phyloP scores from a whole-genome alignment of 2,329 filamentous ascomycete species.

The Dactylellina sp. region DNA sequence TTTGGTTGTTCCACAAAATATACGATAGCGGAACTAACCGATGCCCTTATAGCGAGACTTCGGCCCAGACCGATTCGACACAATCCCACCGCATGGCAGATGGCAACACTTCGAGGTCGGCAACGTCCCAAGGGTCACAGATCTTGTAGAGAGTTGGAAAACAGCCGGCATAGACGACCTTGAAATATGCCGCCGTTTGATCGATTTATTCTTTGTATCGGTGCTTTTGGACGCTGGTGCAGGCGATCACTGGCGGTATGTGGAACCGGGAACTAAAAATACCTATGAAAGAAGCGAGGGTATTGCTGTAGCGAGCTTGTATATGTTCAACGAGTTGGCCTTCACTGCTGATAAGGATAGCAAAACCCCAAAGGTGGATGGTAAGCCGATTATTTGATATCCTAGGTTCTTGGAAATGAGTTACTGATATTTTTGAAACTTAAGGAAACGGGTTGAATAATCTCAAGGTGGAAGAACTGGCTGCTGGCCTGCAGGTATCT shows the following conservation, averaged over 20 bases:
- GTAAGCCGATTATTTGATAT: conserved; percentile 84
- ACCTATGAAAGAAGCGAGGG: conserved; percentile 88
- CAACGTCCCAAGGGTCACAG: conserved; percentile 77
- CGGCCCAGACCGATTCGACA: conserved; percentile 73
- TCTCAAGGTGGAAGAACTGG: conserved; percentile 63
- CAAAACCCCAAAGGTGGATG: conserved; percentile 91
- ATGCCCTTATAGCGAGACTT: conserved; percentile 72
- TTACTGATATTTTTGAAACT: conserved; percentile 85
- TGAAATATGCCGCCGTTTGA: conserved; percentile 78
- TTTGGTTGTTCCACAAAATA: neutral
- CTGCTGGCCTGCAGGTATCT: conserved; percentile 66
- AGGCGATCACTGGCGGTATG: conserved; percentile 90
- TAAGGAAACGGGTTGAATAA: conserved; percentile 74
- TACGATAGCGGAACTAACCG: neutral
- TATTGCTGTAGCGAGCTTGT: conserved; percentile 77
- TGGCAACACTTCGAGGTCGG: conserved; percentile 87
- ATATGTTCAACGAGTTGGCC: conserved; percentile 70
- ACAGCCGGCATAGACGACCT: conserved; percentile 74
- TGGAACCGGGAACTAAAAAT: conserved; percentile 85
- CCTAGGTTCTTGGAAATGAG: conserved; percentile 81
- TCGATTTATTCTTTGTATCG: conserved; percentile 83
- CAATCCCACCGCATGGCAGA: conserved; percentile 84
- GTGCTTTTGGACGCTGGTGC: conserved; percentile 89
- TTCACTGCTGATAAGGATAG: conserved; percentile 81
- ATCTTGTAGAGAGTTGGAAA: conserved; percentile 77